Conservation (phyloP, 805 yeast genomes). For the Kodamaea kakaduensis region DNA sequence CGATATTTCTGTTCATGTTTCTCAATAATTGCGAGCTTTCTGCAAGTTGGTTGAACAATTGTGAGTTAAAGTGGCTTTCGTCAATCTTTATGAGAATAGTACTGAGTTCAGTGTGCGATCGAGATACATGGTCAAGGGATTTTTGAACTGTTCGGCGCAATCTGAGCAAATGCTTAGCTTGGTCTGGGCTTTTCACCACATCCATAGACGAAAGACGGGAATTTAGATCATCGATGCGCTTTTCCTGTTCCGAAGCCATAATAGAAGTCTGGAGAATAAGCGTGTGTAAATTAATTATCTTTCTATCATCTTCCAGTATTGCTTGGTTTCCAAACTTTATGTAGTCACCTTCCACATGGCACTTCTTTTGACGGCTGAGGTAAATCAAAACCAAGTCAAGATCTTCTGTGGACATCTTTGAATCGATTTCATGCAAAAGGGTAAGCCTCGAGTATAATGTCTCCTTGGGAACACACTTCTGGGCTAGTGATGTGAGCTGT, state of each 20-base stretch:
- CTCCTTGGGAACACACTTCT: constrained; percentile 4
- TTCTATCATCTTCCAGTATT: constrained; percentile 29
- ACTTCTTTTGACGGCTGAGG: constrained; percentile 16
- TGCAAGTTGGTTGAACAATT: constrained; percentile 23
- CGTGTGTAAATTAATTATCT: constrained; percentile 25
- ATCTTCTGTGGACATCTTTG: constrained; percentile 18
- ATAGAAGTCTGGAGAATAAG: constrained; percentile 16
- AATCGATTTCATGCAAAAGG: constrained; percentile 1
- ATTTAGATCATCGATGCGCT: constrained; percentile 14
- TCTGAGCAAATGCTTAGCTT: constrained; percentile 5
- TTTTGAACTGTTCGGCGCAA: constrained; percentile 14
- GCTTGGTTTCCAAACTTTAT: constrained; percentile 17
- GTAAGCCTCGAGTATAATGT: constrained; percentile 5
- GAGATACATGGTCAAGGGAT: constrained; percentile 18
- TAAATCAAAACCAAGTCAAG: constrained; percentile 24
- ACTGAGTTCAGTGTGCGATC: constrained; percentile 19
- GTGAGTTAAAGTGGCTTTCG: constrained; percentile 30
- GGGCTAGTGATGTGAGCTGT: constrained; percentile 12
- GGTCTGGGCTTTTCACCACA: neutral
- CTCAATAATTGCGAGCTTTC: constrained; percentile 24
- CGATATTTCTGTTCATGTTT: constrained; percentile 25
- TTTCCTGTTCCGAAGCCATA: constrained; percentile 17
- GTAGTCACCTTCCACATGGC: constrained; percentile 13
- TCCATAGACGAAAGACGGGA: constrained; percentile 14
- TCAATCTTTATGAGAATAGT: constrained; percentile 29